Evolutionary conservation across 2,329 filamentous ascomycete species (phyloP), one percentile per base, ranked within the genome.

Genomic region (Penicillium occitanis): DNA sequence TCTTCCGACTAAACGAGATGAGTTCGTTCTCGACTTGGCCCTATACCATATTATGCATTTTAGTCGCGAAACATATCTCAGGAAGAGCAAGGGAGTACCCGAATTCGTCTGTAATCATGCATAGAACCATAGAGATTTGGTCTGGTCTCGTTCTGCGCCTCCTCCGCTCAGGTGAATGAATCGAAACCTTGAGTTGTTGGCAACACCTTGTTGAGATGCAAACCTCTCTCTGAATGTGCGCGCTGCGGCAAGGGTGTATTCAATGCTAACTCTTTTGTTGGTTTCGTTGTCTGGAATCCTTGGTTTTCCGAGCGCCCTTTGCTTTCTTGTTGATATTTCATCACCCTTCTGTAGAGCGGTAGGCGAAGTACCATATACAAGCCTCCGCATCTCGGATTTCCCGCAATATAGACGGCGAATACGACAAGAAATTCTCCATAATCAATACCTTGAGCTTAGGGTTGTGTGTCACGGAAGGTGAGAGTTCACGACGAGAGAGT

Each of bases 111-210:
- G 42, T 63, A 64, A 35, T 73, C 71, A 3, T 69, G 62, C 58
- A 75, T 30, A 42, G 19, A 79, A 71, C 79, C 78, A 82, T 42
- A 82, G 67, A 14, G 71, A 72, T 60, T 75, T 74, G 25, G 73
- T 74, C 68, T 77, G 74, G 67, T 82, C 76, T 64, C 77, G 74
- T 68, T 81, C 78, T 17, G 78, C 76, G 25, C 76, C 72, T 59
- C 70, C 75, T 14, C 75, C 77, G 60, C 74, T 77, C 22, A 79
- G 68, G 68, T 79, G 82, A 2, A 83, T 69, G 67, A 83, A 83
- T 1, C 80, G 73, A 66, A 84, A 83, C 42, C 69, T 75, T 50
- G 71, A 71, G 0, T 70, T 72, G 30, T 66, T 46, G 44, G 7
- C 19, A 46, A 14, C 5, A 5, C 13, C 44, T 22, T 46, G 17